Evolutionary conservation across 345 rosid species (phyloP).

Genomic region (rapeseed (Brassica napus)): DNA sequence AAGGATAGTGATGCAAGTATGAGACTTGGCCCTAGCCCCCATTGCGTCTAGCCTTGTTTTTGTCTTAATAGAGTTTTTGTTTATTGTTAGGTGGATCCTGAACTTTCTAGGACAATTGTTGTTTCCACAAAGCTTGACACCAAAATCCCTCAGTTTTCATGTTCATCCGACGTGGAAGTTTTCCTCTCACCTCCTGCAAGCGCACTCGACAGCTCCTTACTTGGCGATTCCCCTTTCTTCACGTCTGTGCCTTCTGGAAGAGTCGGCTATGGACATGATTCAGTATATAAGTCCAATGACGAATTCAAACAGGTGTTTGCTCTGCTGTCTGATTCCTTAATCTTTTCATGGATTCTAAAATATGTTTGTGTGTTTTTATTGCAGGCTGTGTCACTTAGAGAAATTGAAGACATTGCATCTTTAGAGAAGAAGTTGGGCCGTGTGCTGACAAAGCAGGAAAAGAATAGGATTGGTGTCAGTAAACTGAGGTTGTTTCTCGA

Average conservation of each 20-base stretch:
- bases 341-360: slow-evolving; percentile 18
- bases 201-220: slow-evolving; percentile 80
- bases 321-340: slow-evolving; percentile 19
- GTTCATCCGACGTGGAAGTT: slow-evolving; percentile 85
- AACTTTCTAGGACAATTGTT: slow-evolving; percentile 82
- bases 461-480: slow-evolving; percentile 82
- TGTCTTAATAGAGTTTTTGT: slow-evolving; percentile 11
- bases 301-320: slow-evolving; percentile 82
- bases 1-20: slow-evolving; percentile 91
- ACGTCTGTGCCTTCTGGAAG: slow-evolving; percentile 98
- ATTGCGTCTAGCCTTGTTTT: slow-evolving; percentile 2
- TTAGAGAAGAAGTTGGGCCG: slow-evolving; percentile 89
- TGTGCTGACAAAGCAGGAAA: slow-evolving; percentile 70
- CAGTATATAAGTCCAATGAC: slow-evolving; percentile 74
- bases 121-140: slow-evolving; percentile 95
- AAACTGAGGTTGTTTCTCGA: slow-evolving; percentile 82
- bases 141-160: slow-evolving; percentile 90
- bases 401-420: slow-evolving; percentile 63
- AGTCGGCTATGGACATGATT: slow-evolving; percentile 74
- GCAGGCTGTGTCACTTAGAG: slow-evolving; percentile 74
- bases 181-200: slow-evolving; percentile 88
- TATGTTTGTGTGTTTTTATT: not conserved
- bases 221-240: slow-evolving; percentile 88
- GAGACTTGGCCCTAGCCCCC: slow-evolving; percentile 20
- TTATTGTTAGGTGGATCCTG: slow-evolving; percentile 81